Evolutionary conservation across 108 stramenopile genomes (phyloP).

Genomic region (Discostella pseudostelligera): DNA sequence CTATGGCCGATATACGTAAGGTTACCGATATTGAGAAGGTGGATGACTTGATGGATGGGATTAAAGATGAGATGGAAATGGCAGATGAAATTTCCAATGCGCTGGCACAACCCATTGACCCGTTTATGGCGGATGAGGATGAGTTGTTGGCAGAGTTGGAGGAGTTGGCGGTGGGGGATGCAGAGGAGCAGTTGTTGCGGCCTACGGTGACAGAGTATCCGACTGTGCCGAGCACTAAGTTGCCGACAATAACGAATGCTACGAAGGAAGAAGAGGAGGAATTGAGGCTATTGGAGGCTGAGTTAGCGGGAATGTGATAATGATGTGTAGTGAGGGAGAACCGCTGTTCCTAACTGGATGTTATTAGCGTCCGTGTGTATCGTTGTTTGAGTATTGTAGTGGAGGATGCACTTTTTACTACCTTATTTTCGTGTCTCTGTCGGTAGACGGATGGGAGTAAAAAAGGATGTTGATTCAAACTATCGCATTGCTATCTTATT

Average conservation of each 20-base stretch:
- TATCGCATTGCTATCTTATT: no score
- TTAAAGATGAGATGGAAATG: conserved; percentile 92
- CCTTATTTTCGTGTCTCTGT: neutral
- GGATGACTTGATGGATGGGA: conserved; percentile 95
- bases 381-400: neutral
- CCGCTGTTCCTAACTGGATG: no score
- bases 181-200: conserved; percentile 77
- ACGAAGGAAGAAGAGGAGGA: conserved; percentile 85
- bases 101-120: conserved; percentile 84
- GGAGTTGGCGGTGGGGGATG: conserved; percentile 82
- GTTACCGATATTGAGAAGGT: conserved; percentile 93
- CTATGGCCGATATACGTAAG: conserved; percentile 86
- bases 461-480: no score
- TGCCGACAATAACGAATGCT: conserved; percentile 62
- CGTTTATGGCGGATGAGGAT: conserved; percentile 81
- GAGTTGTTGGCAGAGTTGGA: conserved; percentile 90
- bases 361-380: conserved; percentile 3
- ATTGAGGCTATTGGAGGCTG: conserved; percentile 81
- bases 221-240: conserved; percentile 61
- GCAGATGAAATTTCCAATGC: conserved; percentile 87
- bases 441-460: neutral
- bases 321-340: no score
- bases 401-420: no score
- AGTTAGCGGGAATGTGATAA: conserved; percentile 82
- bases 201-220: conserved; percentile 59